These are phyloP conservation scores for Leccinum pachyderme DNA, from an alignment of 1,284 basidiomycete genomes.

Conservation along the genomic window DNA sequence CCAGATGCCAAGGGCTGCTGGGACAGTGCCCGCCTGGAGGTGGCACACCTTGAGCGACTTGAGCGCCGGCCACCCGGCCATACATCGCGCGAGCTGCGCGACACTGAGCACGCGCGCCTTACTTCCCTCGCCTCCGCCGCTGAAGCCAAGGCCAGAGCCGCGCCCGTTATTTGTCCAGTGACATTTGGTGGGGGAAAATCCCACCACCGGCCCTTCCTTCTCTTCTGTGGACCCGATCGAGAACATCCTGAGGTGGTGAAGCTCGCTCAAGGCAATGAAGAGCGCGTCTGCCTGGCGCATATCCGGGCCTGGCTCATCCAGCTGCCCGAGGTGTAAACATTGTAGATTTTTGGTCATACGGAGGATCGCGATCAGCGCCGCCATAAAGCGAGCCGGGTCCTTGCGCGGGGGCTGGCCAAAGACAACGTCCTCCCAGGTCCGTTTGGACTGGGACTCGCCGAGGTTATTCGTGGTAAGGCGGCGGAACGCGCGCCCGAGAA, in stretches of 20 bases:
- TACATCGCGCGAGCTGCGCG: slow-evolving; percentile 21
- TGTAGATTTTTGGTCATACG: slow-evolving; percentile 19
- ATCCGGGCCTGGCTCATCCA: slow-evolving; percentile 9
- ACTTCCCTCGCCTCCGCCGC: neutral
- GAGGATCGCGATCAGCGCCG: slow-evolving; percentile 20
- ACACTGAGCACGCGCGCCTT: slow-evolving; percentile 10
- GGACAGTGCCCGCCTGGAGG: slow-evolving; percentile 10
- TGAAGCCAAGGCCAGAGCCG: too few species aligned
- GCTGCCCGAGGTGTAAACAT: slow-evolving; percentile 12
- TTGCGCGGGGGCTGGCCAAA: neutral
- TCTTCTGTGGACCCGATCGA: slow-evolving; percentile 12
- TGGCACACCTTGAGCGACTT: slow-evolving; percentile 12
- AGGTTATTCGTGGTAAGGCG: neutral
- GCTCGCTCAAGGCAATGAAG: slow-evolving; percentile 8
- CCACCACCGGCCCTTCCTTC: neutral
- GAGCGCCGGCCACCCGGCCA: slow-evolving; percentile 14
- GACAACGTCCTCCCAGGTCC: neutral
- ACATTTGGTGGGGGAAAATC: neutral
- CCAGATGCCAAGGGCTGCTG: slow-evolving; percentile 8
- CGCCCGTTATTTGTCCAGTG: neutral
- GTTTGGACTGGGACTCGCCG: neutral
- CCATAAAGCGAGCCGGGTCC: slow-evolving; percentile 12
- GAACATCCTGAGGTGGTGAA: slow-evolving; percentile 10
- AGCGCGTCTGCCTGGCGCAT: slow-evolving; percentile 10
- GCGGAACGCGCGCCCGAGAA: neutral